A percentile compares a stretch with the other conserved stretches of the same genome.
phyloP scores from a whole-genome alignment of 208 protist genomes.

The Endotrypanum monterogeii region DNA sequence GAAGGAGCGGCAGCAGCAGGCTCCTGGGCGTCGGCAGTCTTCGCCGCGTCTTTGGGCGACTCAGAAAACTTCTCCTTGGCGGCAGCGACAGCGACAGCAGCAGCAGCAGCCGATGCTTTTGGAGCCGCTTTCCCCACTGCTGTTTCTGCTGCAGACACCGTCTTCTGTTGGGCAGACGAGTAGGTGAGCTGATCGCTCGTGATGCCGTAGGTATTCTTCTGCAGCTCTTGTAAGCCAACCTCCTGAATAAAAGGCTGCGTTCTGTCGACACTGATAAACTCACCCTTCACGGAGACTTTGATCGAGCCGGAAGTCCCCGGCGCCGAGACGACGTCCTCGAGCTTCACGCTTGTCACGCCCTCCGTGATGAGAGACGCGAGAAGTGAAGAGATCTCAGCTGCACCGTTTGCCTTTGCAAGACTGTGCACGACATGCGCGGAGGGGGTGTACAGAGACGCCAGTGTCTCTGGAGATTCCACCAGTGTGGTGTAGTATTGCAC shows the following conservation, averaged over 20 bases:
- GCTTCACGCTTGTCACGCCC: slow-evolving; percentile 32
- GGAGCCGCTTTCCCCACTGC: slow-evolving; percentile 6
- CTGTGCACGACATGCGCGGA: slow-evolving; percentile 49
- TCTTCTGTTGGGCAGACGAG: slow-evolving; percentile 5
- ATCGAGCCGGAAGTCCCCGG: slow-evolving; percentile 38
- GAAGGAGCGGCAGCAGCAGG: not conserved
- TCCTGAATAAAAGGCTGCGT: slow-evolving; percentile 62
- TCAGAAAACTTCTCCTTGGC: not conserved
- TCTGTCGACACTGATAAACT: slow-evolving; percentile 9
- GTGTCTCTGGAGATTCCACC: slow-evolving; percentile 42
- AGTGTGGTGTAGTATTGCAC: slow-evolving; percentile 70
- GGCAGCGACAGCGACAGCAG: not conserved
- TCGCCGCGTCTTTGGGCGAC: not conserved
- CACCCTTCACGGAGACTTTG: slow-evolving; percentile 42
- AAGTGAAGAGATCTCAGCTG: slow-evolving; percentile 30
- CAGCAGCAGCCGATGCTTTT: not conserved
- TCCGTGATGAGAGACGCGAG: slow-evolving; percentile 31
- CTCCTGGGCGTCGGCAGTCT: not conserved
- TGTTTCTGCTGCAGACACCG: slow-evolving; percentile 11
- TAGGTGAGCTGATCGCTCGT: slow-evolving; percentile 48
- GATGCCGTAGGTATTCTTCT: slow-evolving; percentile 52
- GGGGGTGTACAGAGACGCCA: slow-evolving; percentile 53
- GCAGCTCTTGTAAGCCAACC: slow-evolving; percentile 61
- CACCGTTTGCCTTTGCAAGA: slow-evolving; percentile 35
- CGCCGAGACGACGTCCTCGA: slow-evolving; percentile 35